These are phyloP conservation scores for Camptophora hylomeconis DNA, from an alignment of 2,329 filamentous ascomycete genomes.

Conservation along the genomic window DNA sequence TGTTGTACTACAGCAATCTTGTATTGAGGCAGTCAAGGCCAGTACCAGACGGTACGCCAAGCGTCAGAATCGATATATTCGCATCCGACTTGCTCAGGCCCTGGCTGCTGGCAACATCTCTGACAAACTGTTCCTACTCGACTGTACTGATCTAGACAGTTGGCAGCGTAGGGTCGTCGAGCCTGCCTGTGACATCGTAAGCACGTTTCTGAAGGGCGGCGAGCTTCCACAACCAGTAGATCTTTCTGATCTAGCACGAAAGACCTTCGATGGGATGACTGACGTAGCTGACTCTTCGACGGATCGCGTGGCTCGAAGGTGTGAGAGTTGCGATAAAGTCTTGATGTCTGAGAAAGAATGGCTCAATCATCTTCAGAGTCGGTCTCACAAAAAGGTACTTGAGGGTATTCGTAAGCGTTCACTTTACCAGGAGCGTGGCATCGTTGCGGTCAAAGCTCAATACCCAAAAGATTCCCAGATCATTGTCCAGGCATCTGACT, in stretches of 20 bases:
- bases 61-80: conserved; percentile 76
- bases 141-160: conserved; percentile 55
- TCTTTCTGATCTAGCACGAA: conserved; percentile 43
- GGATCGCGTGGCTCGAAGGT: conserved; percentile 44
- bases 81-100: conserved; percentile 62
- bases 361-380: conserved; percentile 42
- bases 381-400: conserved; percentile 41
- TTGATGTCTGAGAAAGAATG: conserved; percentile 45
- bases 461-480: too few species aligned
- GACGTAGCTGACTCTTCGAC: conserved; percentile 32
- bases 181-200: conserved; percentile 50
- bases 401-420: conserved; percentile 9
- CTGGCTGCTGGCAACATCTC: conserved; percentile 42
- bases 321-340: conserved; percentile 54
- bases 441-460: too few species aligned
- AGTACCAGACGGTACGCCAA: conserved; percentile 81
- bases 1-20: conserved; percentile 19
- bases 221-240: conserved; percentile 42
- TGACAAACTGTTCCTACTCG: conserved; percentile 60
- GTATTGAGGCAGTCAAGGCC: conserved; percentile 63
- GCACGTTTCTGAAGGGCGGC: conserved; percentile 48
- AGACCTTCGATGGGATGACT: conserved; percentile 45
- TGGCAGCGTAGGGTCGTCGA: conserved; percentile 54
- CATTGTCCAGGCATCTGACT: too few species aligned
- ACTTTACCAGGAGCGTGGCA: too few species aligned